These are phyloP conservation scores for Aspergillus novofumigatus DNA, from an alignment of 2,329 filamentous ascomycete genomes.

Conservation along the genomic window DNA sequence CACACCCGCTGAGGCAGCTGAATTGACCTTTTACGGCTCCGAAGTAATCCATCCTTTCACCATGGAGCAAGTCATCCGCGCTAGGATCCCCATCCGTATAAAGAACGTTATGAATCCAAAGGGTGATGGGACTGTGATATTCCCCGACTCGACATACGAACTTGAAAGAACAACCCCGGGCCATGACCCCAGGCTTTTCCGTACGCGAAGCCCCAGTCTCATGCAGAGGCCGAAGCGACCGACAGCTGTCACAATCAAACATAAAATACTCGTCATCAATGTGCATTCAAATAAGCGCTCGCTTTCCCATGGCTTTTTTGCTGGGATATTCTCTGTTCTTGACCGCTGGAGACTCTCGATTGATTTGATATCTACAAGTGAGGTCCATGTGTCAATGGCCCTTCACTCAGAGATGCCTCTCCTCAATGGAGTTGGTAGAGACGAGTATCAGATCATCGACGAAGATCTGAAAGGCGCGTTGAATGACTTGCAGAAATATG, in stretches of 20 bases:
- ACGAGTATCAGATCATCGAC: conserved; percentile 53
- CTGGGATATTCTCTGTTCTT: conserved; percentile 86
- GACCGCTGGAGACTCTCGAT: conserved; percentile 84
- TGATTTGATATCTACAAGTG: conserved; percentile 91
- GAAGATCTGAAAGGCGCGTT: conserved; percentile 63
- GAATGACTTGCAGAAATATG: conserved; percentile 71
- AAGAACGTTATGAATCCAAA: conserved; percentile 67
- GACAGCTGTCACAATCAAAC: conserved; percentile 94
- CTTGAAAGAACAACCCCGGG: conserved; percentile 48
- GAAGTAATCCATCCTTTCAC: conserved; percentile 98
- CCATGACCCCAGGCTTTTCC: conserved; percentile 55
- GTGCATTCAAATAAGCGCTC: conserved; percentile 97
- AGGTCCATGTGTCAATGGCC: conserved; percentile 97
- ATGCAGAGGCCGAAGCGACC: conserved; percentile 65
- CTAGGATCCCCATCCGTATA: conserved; percentile 63
- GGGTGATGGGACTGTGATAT: conserved; percentile 60
- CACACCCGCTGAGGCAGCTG: conserved; percentile 89
- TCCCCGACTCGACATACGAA: conserved; percentile 65
- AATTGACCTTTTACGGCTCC: conserved; percentile 89
- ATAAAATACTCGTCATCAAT: conserved; percentile 94
- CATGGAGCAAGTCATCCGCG: conserved; percentile 82
- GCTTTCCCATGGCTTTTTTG: conserved; percentile 93
- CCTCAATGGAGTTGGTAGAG: conserved; percentile 43
- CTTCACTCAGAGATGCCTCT: conserved; percentile 72
- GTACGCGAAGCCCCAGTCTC: conserved; percentile 44